Base-by-base conservation (phyloP, 2,329 filamentous ascomycete genomes). In the Falciphora oryzae region DNA sequence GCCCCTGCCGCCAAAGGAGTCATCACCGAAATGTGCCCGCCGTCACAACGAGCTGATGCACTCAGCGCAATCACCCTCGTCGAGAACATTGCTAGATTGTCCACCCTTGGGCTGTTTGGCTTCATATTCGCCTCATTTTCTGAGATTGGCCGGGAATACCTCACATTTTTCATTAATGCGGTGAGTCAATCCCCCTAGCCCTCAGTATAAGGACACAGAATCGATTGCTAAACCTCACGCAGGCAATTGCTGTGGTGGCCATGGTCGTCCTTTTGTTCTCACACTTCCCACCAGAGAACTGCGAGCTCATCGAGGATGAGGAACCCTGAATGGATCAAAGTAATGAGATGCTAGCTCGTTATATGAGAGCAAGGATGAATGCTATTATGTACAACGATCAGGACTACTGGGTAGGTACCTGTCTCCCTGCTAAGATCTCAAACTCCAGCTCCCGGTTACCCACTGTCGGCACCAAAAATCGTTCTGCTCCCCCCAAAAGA, bases 1-100 rank as follows among this genome's bases (percentile, higher is more conserved):
- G 89, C 87, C 0, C 83, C 88, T 0, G 87, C 89, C 0, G 87
- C 88, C 1, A 92, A 91, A 68, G 89, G 89, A 0, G 86, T 89
- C n/a, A 90, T 91, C 66, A 83, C 89, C 0, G 84, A 89, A 65
- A 89, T 91, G 87, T 87, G 87, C 59, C 78, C 86, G 0, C 79
- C 84, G 1, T 79, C 79, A 0, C 83, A 89, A 64, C 80, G 88
- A 0, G 81, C 84, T 0, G 89, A 92, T 70, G 89, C 89, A 0
- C 76, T 92, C 3, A 86, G 87, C 56, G 88, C 86, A 0, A 86
- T 92, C 16, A 90, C 87, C 0, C 76, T 91, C 0, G 84, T 91
- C 0, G 89, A 92, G 70, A 90, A 89, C 67, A 81, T 90, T 38
- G 89, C 88, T 0, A 78, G 83, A 29, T 74, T 92, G 1, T 78